Percentiles rank a stretch among this genome's conserved stretches.
These are phyloP conservation scores for Metschnikowia lachancei DNA, from an alignment of 805 yeast species.

Conservation along the genomic window DNA sequence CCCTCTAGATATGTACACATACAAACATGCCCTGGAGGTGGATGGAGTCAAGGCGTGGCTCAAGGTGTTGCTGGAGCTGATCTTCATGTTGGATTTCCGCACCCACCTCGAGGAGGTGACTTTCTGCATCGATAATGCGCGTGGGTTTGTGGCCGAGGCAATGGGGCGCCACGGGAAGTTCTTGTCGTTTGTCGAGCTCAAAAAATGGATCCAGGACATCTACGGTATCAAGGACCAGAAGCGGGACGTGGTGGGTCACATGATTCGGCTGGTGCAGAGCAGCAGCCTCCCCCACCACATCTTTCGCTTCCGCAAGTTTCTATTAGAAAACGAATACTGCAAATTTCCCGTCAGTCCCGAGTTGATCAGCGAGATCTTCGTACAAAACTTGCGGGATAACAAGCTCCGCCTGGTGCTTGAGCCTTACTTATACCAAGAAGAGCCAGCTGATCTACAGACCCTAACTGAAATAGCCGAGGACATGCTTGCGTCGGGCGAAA, in stretches of 20 bases:
- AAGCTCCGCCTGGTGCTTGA: constrained; percentile 1
- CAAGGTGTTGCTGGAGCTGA: neutral
- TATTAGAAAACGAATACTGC: constrained; percentile 3
- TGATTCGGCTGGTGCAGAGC: neutral
- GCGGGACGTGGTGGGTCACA: constrained; percentile 4
- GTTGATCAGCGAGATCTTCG: constrained; percentile 3
- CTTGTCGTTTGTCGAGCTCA: constrained; percentile 1
- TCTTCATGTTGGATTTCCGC: constrained; percentile 3
- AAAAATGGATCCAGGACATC: neutral
- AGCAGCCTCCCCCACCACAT: constrained; percentile 2
- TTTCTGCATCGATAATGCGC: constrained; percentile 5
- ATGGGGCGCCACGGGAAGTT: constrained; percentile 1
- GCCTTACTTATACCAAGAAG: neutral
- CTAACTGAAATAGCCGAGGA: neutral
- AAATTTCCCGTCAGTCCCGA: constrained; percentile 6
- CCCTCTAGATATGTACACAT: constrained; percentile 1
- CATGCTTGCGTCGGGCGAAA: constrained; percentile 6
- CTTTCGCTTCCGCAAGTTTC: constrained; percentile 5
- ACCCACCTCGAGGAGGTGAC: constrained; percentile 6
- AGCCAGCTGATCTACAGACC: neutral
- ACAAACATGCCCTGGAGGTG: neutral
- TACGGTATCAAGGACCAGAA: constrained; percentile 3
- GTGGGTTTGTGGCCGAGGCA: constrained; percentile 4
- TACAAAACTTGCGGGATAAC: constrained; percentile 3
- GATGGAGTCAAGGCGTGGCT: constrained; percentile 4